Evolutionary conservation across 2,329 filamentous ascomycete species (phyloP).

Genomic region (Magnaporthiopsis rhizophila): DNA sequence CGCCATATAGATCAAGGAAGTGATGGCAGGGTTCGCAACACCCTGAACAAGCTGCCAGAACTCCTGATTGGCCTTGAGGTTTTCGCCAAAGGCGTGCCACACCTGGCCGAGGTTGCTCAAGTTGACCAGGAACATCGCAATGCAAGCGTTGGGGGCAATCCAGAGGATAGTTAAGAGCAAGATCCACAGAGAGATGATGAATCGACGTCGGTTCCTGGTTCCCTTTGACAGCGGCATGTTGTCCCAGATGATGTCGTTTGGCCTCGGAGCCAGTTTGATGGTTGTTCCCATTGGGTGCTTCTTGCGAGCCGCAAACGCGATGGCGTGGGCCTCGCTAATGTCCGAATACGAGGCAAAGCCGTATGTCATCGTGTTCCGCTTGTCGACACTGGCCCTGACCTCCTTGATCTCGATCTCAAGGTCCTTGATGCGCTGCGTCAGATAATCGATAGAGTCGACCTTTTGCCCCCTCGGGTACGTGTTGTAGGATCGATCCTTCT

Average conservation of each 20-base stretch:
- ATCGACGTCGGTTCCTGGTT: constrained; percentile 61
- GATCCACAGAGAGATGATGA: constrained; percentile 82
- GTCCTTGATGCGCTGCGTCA: constrained; percentile 74
- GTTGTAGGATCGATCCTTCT: constrained; percentile 62
- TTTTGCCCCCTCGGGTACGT: constrained; percentile 62
- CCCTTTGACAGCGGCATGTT: constrained; percentile 70
- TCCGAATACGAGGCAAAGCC: constrained; percentile 91
- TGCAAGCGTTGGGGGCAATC: constrained; percentile 88
- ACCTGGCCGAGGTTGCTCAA: constrained; percentile 70
- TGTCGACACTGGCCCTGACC: constrained; percentile 73
- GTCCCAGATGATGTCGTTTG: constrained; percentile 92
- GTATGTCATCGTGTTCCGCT: constrained; percentile 79
- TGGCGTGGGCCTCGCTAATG: constrained; percentile 79
- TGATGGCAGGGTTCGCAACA: constrained; percentile 80
- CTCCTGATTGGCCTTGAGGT: constrained; percentile 52
- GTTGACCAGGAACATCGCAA: constrained; percentile 88
- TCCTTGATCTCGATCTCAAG: constrained; percentile 81
- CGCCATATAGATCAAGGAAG: constrained; percentile 77
- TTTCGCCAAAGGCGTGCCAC: constrained; percentile 65
- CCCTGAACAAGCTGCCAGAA: constrained; percentile 88
- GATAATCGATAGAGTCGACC: constrained; percentile 89
- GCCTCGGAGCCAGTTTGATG: constrained; percentile 71
- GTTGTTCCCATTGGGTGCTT: constrained; percentile 75
- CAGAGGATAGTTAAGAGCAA: constrained; percentile 72
- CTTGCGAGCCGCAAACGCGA: constrained; percentile 72